phyloP scores from a whole-genome alignment of 345 rosid species.

The Acer saccharum region DNA sequence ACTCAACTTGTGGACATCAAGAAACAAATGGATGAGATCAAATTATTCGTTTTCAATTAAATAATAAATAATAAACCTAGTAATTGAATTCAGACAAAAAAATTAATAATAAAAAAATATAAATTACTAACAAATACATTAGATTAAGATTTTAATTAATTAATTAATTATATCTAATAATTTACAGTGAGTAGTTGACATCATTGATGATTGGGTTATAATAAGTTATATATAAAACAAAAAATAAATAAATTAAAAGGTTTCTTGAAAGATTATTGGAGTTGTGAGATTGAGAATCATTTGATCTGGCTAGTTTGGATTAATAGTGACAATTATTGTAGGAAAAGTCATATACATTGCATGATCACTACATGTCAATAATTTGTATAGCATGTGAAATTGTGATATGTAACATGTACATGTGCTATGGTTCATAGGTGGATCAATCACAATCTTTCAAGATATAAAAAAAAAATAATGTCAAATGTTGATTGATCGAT shows the following conservation, averaged over 20 bases:
- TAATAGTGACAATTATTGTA: not conserved
- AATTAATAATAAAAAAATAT: too few relatives aligned
- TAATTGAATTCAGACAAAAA: not conserved
- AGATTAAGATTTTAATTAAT: not conserved
- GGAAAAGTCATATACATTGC: not conserved
- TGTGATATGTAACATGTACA: not conserved
- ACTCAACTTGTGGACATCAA: not conserved
- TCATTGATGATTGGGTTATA: not conserved
- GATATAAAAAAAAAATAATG: not conserved
- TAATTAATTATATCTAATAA: not conserved
- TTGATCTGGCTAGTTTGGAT: not conserved
- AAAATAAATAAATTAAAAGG: not conserved
- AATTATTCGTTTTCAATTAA: not conserved
- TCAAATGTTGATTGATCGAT: too few relatives aligned
- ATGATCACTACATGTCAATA: not conserved
- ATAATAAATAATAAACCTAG: not conserved
- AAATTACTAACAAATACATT: not conserved
- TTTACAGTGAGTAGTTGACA: not conserved
- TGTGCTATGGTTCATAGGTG: not conserved
- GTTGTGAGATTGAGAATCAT: not conserved
- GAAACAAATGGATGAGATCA: constrained; percentile 1
- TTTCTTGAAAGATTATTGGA: not conserved
- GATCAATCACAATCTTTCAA: not conserved
- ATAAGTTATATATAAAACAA: not conserved
- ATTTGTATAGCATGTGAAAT: not conserved